Evolutionary conservation across 805 yeast species (phyloP).

Genomic region (Maudiozyma barnettii): DNA sequence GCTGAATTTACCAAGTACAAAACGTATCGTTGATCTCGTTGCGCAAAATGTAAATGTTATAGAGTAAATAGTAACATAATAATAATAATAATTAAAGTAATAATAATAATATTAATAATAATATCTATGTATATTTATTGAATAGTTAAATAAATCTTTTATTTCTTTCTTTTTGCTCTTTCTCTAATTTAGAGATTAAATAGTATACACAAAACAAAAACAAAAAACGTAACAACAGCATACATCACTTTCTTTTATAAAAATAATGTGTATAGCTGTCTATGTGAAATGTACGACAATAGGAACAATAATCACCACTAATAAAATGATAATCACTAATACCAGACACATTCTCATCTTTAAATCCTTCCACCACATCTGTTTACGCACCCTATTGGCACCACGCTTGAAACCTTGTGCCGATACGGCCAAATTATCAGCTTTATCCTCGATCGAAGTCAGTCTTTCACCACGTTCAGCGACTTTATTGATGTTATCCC

Average conservation of each 20-base stretch:
- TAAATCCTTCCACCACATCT: constrained; percentile 98
- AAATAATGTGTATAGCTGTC: neutral
- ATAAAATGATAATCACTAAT: constrained; percentile 65
- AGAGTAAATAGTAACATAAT: neutral
- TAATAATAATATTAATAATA: neutral
- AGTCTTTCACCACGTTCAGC: constrained; percentile 90
- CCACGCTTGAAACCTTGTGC: constrained; percentile 95
- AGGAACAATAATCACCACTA: constrained; percentile 86
- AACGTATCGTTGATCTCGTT: constrained; percentile 80
- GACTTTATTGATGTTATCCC: constrained; percentile 91
- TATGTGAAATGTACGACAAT: constrained; percentile 77
- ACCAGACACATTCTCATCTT: constrained; percentile 90
- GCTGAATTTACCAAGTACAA: constrained; percentile 79
- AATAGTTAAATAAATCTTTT: neutral
- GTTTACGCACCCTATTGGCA: constrained; percentile 94
- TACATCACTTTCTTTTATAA: neutral
- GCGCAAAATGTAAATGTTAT: constrained; percentile 65
- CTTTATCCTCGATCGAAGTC: constrained; percentile 85
- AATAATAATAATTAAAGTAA: neutral
- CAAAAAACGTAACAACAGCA: too few relatives aligned
- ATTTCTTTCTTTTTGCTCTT: neutral
- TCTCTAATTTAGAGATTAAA: neutral
- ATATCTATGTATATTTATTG: neutral
- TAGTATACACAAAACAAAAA: neutral
- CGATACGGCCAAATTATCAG: constrained; percentile 81